Evolutionary conservation across 116 monocot genomes (phyloP), one percentile per base, ranked within the genome.

Genomic region (Posidonia oceanica): DNA sequence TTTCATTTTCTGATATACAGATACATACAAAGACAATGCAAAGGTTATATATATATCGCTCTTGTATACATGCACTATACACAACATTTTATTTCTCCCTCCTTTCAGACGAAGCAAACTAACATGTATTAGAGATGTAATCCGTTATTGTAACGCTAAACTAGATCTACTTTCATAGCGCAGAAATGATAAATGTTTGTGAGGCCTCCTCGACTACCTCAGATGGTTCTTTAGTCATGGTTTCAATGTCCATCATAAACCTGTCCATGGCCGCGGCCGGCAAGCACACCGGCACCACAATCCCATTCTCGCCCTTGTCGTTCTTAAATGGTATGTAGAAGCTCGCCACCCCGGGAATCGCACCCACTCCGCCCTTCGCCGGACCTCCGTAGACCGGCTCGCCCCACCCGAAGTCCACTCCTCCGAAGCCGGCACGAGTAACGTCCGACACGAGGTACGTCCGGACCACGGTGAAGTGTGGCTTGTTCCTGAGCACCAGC

Each of bases 331-430:
- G 75, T 10, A 86, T 77, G 75, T 69, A 83, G 75, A 86, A 86
- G 72, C 86, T 83, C 0, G 86, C 89, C 52, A 85, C 68, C 4
- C 85, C 85, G 4, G 85, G 85, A 4, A 85, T 75, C 41, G 85
- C 78, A 39, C 85, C 85, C 0, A 88, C 85, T 14, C 83, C 85
- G 3, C 85, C 88, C 75, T 75, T 80, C 29, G 85, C 85, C 29
- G 88, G 80, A 0, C 85, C 88, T 13, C 85, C 85, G 57, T 85
- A 88, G 17, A 44, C 79, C 37, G 83, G 54, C 81, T 75, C 75
- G 14, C 85, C 89, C 89, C 89, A 89, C 41, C 89, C 89, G 55
- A 85, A 89, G 75, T 89, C 86, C 52, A 89, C 69, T 17, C 76
- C 76, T 7, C 52, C 64, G 66, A 85, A 85, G 17, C 83, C 85